Evolutionary conservation across 768 basidiomycete genomes (phyloP).

Genomic region (Suillus americanus): DNA sequence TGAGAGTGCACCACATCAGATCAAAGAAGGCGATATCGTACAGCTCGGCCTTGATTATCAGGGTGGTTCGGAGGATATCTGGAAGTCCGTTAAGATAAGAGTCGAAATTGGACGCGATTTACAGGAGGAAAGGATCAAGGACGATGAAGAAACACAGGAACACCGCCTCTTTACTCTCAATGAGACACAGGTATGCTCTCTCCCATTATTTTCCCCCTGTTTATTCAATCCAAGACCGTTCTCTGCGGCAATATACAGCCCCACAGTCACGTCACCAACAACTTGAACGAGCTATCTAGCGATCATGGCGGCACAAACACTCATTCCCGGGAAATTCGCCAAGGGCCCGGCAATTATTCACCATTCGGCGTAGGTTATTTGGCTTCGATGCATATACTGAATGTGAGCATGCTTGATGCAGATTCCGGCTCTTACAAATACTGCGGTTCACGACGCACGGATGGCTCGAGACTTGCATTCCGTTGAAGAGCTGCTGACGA

Average conservation of each 20-base stretch:
- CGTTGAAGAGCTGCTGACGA: too few species aligned
- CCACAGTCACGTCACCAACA: not conserved
- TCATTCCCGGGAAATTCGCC: not conserved
- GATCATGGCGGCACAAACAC: not conserved
- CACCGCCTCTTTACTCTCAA: too few species aligned
- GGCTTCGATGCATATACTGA: not conserved
- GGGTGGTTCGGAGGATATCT: constrained; percentile 95
- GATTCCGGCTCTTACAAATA: too few species aligned
- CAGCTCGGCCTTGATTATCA: constrained; percentile 98
- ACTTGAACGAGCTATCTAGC: not conserved
- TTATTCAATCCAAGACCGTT: not conserved
- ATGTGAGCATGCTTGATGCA: not conserved
- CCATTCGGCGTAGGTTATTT: not conserved
- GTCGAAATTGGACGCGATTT: constrained; percentile 89
- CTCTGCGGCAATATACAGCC: not conserved
- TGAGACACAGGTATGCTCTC: not conserved
- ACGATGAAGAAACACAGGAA: too few species aligned
- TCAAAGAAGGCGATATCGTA: constrained; percentile 92
- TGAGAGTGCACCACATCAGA: constrained; percentile 71
- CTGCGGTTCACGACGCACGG: too few species aligned
- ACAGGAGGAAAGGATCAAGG: too few species aligned
- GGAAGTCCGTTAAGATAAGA: constrained; percentile 95
- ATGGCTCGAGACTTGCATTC: too few species aligned
- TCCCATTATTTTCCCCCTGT: not conserved
- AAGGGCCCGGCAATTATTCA: not conserved